A percentile compares a stretch with the other conserved stretches of the same genome.
Evolutionary conservation across 1,284 basidiomycete species (phyloP).

Genomic region (Irpex sp.): DNA sequence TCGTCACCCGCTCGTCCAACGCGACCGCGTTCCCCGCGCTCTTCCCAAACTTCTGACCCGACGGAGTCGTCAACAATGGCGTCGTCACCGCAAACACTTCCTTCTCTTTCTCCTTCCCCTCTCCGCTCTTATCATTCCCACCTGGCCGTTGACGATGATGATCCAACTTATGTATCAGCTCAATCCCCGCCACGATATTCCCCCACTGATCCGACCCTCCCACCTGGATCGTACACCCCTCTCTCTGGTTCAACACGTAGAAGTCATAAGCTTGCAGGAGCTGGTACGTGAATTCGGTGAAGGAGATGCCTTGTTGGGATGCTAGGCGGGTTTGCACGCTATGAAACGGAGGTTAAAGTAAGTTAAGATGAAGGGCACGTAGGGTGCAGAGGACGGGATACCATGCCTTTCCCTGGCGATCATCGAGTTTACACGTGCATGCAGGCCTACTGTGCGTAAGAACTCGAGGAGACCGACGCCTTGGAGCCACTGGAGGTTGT

Average conservation of each 20-base stretch:
- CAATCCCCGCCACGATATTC: conserved; percentile 93
- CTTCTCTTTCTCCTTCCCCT: conserved; percentile 22
- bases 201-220: conserved; percentile 99
- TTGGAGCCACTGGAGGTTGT: conserved; percentile 86
- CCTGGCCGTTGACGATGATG: background rate
- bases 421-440: conserved; percentile 88
- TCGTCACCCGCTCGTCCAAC: conserved; percentile 75
- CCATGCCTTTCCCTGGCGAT: conserved; percentile 83
- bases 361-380: background rate
- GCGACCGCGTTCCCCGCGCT: conserved; percentile 95
- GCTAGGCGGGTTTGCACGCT: conserved; percentile 86
- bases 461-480: conserved; percentile 82
- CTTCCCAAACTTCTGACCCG: conserved; percentile 97
- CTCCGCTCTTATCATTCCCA: background rate
- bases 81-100: conserved; percentile 87
- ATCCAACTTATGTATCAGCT: conserved; percentile 69
- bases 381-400: conserved; percentile 4
- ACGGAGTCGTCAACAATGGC: conserved; percentile 87
- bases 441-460: conserved; percentile 76
- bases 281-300: conserved; percentile 98
- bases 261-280: conserved; percentile 98
- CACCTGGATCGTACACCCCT: conserved; percentile 83
- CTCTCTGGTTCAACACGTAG: conserved; percentile 65
- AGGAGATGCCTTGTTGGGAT: conserved; percentile 83
- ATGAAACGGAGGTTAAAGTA: conserved; percentile 1